Evolutionary conservation across 2,329 filamentous ascomycete genomes (phyloP).

Genomic region (Colletotrichum graminicola): DNA sequence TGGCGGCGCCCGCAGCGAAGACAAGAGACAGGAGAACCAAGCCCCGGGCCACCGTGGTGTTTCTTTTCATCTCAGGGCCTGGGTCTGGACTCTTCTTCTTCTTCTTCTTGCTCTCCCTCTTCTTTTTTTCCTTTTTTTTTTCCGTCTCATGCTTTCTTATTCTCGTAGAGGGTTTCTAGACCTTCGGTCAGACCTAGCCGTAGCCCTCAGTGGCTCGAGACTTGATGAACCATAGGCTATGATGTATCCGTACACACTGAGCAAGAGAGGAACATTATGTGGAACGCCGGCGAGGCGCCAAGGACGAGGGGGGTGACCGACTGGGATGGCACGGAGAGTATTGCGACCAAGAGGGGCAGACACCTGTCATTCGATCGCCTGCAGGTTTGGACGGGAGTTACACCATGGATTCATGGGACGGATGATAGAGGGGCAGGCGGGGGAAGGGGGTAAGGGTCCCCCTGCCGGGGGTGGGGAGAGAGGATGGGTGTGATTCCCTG

Average conservation of each 20-base stretch:
- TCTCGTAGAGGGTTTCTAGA: background rate
- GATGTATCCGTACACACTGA: slow-evolving; percentile 1
- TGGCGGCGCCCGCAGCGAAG: background rate
- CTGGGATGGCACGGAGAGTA: slow-evolving; percentile 9
- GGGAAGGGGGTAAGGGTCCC: background rate
- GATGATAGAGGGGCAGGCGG: slow-evolving; percentile 10
- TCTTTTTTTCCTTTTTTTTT: background rate
- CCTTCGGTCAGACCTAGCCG: background rate
- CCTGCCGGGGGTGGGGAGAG: background rate
- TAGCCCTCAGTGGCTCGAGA: background rate
- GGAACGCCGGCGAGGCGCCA: slow-evolving; percentile 5
- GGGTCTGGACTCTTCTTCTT: background rate
- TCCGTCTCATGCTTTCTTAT: background rate
- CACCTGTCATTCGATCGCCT: slow-evolving; percentile 18
- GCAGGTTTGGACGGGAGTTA: slow-evolving; percentile 34
- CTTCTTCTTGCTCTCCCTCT: background rate
- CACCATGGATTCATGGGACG: slow-evolving; percentile 22
- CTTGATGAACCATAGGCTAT: slow-evolving; percentile 6
- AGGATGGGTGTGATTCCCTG: slow-evolving; percentile 24
- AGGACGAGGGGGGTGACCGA: background rate
- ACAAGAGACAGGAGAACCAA: background rate
- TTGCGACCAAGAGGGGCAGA: slow-evolving; percentile 1
- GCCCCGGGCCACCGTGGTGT: background rate
- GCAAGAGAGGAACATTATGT: slow-evolving; percentile 17
- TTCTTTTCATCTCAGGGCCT: background rate